Conservation (phyloP, 2,329 filamentous ascomycete genomes). For the Xylariaceae sp. region DNA sequence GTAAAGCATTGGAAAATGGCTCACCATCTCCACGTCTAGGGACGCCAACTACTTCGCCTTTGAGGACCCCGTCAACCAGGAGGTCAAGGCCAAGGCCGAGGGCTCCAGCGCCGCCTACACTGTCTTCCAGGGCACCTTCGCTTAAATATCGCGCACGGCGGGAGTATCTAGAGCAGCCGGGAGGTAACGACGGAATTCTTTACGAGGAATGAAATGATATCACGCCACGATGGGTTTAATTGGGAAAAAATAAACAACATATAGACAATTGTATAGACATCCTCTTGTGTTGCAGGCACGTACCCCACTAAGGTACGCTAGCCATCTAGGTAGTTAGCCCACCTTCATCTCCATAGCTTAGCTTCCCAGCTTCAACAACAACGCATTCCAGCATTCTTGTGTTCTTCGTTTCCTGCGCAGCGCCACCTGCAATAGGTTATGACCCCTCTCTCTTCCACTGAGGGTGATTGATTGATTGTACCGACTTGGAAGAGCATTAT, state of each 20-base stretch:
- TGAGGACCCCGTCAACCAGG: constrained; percentile 18
- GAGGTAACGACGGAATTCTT: constrained; percentile 1
- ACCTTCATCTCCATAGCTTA: no score
- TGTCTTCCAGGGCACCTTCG: constrained; percentile 16
- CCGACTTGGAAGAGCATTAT: no score
- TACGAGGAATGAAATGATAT: constrained; percentile 13
- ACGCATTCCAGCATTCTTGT: no score
- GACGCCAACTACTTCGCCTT: constrained; percentile 20
- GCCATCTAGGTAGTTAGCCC: no score
- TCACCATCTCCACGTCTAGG: constrained; percentile 2
- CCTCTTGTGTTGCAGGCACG: background rate
- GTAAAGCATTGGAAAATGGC: background rate
- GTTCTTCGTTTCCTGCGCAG: no score
- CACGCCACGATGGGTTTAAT: background rate
- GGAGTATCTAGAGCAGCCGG: background rate
- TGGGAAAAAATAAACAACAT: background rate
- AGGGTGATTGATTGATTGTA: no score
- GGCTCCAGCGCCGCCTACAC: constrained; percentile 5
- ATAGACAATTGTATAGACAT: constrained; percentile 5
- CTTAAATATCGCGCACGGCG: background rate
- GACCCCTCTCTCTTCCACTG: no score
- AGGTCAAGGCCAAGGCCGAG: constrained; percentile 15
- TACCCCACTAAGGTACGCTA: no score
- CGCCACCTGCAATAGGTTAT: no score
- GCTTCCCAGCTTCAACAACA: no score